Percentiles rank a stretch among this genome's conserved stretches.
Conservation (phyloP, 2,329 filamentous ascomycete genomes). For the Aspergillus vadensis region DNA sequence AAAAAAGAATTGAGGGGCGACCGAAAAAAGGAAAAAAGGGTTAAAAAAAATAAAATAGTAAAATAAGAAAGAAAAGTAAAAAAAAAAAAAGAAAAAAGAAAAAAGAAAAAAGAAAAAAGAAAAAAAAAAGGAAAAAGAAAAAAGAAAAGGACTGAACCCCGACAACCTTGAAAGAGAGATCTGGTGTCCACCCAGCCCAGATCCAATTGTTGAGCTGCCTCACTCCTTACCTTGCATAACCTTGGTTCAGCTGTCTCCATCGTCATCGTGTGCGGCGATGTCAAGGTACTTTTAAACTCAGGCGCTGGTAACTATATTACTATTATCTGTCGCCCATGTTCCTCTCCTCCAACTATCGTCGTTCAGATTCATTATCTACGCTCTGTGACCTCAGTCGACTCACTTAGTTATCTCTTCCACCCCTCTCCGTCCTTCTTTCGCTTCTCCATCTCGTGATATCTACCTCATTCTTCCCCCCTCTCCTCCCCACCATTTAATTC, state of each 20-base stretch:
- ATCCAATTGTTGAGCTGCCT: constrained; percentile 27
- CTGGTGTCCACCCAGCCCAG: constrained; percentile 23
- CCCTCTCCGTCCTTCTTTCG: neutral
- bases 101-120: neutral
- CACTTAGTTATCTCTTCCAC: neutral
- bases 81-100: neutral
- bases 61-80: neutral
- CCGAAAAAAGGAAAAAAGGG: neutral
- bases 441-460: constrained; percentile 5
- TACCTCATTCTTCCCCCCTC: neutral
- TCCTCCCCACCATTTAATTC: neutral
- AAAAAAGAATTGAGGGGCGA: neutral
- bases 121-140: constrained; percentile 7
- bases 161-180: constrained; percentile 21
- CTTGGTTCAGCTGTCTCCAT: constrained; percentile 33
- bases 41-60: neutral
- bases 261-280: constrained; percentile 29
- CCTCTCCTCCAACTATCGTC: constrained; percentile 12
- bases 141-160: constrained; percentile 19
- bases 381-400: constrained; percentile 5
- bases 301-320: constrained; percentile 21
- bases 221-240: constrained; percentile 31
- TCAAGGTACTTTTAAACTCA: constrained; percentile 24
- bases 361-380: constrained; percentile 11
- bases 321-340: constrained; percentile 22